Evolutionary conservation across 441 rosid species (phyloP).

Genomic region (Erysimum pusillum): DNA sequence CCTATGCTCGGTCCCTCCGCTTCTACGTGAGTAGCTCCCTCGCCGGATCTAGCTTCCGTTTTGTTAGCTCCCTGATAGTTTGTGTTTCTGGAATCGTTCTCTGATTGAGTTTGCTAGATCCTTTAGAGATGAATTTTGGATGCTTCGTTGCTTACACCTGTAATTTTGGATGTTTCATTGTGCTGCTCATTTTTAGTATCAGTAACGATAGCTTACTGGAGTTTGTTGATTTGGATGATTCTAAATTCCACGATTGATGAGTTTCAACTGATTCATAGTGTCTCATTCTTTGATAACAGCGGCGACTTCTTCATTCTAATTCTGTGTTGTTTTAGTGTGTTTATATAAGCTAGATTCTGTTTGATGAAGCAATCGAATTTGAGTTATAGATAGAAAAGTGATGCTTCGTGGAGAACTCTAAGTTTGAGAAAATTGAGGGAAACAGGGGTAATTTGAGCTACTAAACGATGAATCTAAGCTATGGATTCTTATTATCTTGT

Average conservation of each 20-base stretch:
- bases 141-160: neutral
- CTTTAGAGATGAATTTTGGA: conserved; percentile 6
- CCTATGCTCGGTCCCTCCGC: conserved; percentile 90
- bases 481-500: neutral
- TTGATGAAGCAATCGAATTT: conserved; percentile 7
- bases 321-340: neutral
- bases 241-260: neutral
- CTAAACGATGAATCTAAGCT: neutral
- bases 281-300: neutral
- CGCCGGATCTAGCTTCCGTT: neutral
- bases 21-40: conserved; percentile 64
- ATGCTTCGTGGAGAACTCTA: conserved; percentile 22
- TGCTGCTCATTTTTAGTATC: conserved; percentile 14
- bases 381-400: neutral
- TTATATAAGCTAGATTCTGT: conserved; percentile 14
- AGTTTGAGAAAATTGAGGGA: neutral
- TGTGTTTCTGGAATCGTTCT: conserved; percentile 5
- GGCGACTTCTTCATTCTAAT: neutral
- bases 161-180: conserved; percentile 1
- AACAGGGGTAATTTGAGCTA: neutral
- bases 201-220: neutral
- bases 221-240: neutral
- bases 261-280: conserved; percentile 11
- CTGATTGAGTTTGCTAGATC: conserved; percentile 3
- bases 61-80: neutral